Evolutionary conservation across 352 stramenopile genomes (phyloP).

Genomic region (Pilasporangium apinafurcum): DNA sequence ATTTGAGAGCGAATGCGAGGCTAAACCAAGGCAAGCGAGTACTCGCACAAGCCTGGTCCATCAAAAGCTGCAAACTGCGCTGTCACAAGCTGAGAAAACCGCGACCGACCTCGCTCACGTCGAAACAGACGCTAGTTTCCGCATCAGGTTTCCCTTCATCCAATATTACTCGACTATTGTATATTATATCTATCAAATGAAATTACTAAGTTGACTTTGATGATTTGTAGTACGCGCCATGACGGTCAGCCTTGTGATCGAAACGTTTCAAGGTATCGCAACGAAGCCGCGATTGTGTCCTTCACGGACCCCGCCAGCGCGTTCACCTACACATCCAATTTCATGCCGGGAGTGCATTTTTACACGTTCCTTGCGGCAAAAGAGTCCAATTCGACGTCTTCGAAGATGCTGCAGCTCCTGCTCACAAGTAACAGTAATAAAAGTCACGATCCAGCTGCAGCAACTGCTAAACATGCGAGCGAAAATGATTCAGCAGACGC

Average conservation of each 20-base stretch:
- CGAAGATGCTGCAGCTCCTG: neutral
- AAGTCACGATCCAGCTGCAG: too few species aligned
- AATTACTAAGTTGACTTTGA: too few species aligned
- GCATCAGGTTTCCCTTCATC: slow-evolving; percentile 6
- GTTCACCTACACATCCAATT: slow-evolving; percentile 54
- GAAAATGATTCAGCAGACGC: neutral
- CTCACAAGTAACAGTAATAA: too few species aligned
- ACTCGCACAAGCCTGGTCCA: slow-evolving; percentile 39
- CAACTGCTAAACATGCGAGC: too few species aligned
- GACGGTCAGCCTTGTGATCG: slow-evolving; percentile 11
- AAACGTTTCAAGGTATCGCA: slow-evolving; percentile 42
- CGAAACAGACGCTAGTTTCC: slow-evolving; percentile 14
- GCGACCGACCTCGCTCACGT: slow-evolving; percentile 10
- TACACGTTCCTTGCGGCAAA: slow-evolving; percentile 70
- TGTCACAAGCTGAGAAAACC: slow-evolving; percentile 44
- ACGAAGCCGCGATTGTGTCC: slow-evolving; percentile 48
- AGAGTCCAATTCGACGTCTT: slow-evolving; percentile 6
- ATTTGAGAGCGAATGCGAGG: neutral
- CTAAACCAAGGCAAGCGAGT: slow-evolving; percentile 8
- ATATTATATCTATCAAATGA: too few species aligned
- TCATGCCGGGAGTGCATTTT: slow-evolving; percentile 77
- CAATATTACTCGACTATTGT: too few species aligned
- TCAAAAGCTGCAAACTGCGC: slow-evolving; percentile 55
- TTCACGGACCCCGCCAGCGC: slow-evolving; percentile 35
- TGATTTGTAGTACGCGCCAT: too few species aligned